A percentile compares a stretch with the other conserved stretches of the same genome.
These are phyloP conservation scores for Arthrobotrys iridis DNA, from an alignment of 2,329 filamentous ascomycete species.

Conservation along the genomic window DNA sequence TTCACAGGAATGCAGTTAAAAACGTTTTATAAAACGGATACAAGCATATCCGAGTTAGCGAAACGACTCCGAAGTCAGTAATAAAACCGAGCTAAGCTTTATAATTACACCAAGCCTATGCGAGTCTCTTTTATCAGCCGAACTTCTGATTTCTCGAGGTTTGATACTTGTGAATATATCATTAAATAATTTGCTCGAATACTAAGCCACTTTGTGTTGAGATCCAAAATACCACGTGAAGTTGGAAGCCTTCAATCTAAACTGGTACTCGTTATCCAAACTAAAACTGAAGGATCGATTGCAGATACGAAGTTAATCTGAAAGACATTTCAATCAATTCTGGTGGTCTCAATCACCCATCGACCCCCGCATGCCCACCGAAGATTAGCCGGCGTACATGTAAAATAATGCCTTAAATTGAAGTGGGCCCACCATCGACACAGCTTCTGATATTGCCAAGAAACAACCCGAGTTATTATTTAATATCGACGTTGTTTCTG, in stretches of 20 bases:
- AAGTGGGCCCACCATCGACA: conserved; percentile 7
- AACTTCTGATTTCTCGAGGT: neutral
- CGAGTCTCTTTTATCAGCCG: neutral
- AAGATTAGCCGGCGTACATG: neutral
- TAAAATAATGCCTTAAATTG: neutral
- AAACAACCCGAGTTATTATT: conserved; percentile 6
- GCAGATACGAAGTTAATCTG: too few relatives aligned
- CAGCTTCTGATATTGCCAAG: conserved; percentile 1
- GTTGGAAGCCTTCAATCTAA: too few relatives aligned
- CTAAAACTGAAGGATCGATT: too few relatives aligned
- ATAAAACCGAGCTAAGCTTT: conserved; percentile 10
- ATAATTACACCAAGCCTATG: neutral
- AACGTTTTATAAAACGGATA: neutral
- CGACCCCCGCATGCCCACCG: neutral
- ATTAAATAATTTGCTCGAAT: too few relatives aligned
- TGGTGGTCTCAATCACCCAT: neutral
- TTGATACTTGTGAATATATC: neutral
- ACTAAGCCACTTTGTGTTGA: neutral
- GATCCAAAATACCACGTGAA: neutral
- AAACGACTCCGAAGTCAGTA: neutral
- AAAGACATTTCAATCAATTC: neutral
- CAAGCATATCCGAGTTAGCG: neutral
- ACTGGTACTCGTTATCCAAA: too few relatives aligned
- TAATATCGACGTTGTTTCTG: neutral
- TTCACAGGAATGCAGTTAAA: neutral